Base-by-base conservation (phyloP, 2,329 filamentous ascomycete species). In the Botrytis sinoallii region DNA sequence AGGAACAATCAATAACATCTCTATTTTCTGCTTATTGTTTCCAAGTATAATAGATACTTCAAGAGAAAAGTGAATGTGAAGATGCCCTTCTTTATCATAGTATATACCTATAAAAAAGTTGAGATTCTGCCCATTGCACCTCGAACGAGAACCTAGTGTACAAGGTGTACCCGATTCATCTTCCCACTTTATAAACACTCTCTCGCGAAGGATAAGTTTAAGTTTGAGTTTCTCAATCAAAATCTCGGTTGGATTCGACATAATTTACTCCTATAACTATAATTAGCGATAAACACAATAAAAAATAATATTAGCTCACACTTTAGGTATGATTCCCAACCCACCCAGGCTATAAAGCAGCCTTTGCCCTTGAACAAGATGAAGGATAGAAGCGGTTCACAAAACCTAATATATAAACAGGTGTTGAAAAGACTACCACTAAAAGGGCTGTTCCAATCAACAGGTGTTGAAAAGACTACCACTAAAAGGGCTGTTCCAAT, bases 271-370 rank as follows among this genome's bases (percentile, higher is more conserved):
- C 42, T 66, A 38, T 48, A 35, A 46, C 9, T 52, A 46, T 25
- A 38, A 48, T 66, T 66, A 66, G 64, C 64, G 4, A 66, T 66
- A 35, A 52, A 66, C 63, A 44, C 48, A 32, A 55, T 55, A 55
- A 25, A 4, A 55, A 55, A 55, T 3, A n/a, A 14, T n/a, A 55
- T n/a, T 14, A 55, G 64, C 42, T 42, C 42, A 66, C 64, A 66
- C 64, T 46, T 66, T 25, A 66, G 2, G 42, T 66, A 20, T 66
- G 64, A 66, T 66, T 66, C 42, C 64, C 63, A 29, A 66, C 64
- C 64, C 64, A 66, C 64, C 64, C 64, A 66, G 64, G 64, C 64
- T 66, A 66, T 66, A 66, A 29, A 66, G 64, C 64, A 66, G 64
- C 64, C 64, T 66, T 66, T 29, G 52, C 42, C 38, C 64, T 66